phyloP scores from a whole-genome alignment of 1,284 basidiomycete genomes.

The Moniliophthora roreri region DNA sequence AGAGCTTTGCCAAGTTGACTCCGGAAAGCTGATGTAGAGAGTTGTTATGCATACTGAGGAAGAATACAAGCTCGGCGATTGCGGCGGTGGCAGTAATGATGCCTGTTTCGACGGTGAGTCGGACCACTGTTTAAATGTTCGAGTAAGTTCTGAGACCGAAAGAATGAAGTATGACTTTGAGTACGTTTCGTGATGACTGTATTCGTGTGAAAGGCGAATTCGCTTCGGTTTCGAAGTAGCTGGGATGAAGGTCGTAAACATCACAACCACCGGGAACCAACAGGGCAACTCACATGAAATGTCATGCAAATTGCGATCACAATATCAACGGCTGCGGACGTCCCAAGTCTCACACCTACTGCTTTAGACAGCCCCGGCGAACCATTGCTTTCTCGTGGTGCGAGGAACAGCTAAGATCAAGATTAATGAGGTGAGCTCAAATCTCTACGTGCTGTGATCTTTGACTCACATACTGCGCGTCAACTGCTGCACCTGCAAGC shows the following conservation, averaged over 20 bases:
- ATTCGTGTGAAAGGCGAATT: not conserved
- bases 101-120: constrained; percentile 1
- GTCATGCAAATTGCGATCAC: constrained; percentile 22
- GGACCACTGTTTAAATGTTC: not conserved
- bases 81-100: constrained; percentile 1
- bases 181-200: not conserved
- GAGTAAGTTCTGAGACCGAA: not conserved
- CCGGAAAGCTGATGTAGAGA: not conserved
- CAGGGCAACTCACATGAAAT: not conserved
- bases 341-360: constrained; percentile 16
- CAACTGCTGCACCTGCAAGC: not conserved
- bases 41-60: not conserved
- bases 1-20: not conserved
- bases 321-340: constrained; percentile 21
- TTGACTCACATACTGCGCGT: constrained; percentile 11
- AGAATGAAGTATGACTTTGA: not conserved
- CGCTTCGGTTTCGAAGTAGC: not conserved
- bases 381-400: constrained; percentile 6
- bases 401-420: not conserved
- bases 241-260: not conserved
- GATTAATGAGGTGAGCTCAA: too few species aligned
- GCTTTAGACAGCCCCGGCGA: not conserved
- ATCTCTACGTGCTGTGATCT: not conserved
- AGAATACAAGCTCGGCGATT: not conserved
- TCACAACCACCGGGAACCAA: too few species aligned